Evolutionary conservation across 768 basidiomycete genomes (phyloP), one percentile per base, ranked within the genome.

Genomic region (Pluteus cervinus): DNA sequence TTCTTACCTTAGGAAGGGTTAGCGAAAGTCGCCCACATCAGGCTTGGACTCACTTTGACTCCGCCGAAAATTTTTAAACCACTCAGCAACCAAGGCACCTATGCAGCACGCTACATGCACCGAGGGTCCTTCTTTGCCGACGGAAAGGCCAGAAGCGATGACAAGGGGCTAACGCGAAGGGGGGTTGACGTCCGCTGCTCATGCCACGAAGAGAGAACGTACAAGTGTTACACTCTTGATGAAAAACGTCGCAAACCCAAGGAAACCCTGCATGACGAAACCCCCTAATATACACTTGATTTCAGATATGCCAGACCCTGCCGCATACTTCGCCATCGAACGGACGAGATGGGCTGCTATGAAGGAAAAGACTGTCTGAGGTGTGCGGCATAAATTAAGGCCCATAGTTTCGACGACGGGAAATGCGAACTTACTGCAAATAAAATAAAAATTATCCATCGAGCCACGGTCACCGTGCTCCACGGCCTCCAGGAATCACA

Each of bases 251-350:
- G 82, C 79, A 43, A 84, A 79, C 10, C 90, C 86, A 24, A 98
- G 71, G 60, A 85, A 99, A 0, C 92, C 91, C 57, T 96, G 82
- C 86, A 99, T 97, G 48, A 93, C 73, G 62, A 99, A 99, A 3
- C 96, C 96, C 7, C 88, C 89, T 21, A 99, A 67, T 49, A 98
- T 97, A 55, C 91, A 96, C 53, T 98, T 99, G 61, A 99, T 97
- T 61, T 99, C 96, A 15, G 93, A 90, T 33, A 99, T 98, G 35
- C 96, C 96, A 41, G 93, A 97, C 4, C 96, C 93, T 14, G 96
- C 96, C 10, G 96, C 93, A 58, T 94, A 94, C 37, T 81, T 92
- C 7, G 94, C 93, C 51, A 93, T 76, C 7, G 79, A 79, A 37
- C 77, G 74, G 39, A 98, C 96, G 8, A 99, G 70, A 55, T 88